Evolutionary conservation across 306 rosid species (phyloP).

Genomic region (Prunus padus): DNA sequence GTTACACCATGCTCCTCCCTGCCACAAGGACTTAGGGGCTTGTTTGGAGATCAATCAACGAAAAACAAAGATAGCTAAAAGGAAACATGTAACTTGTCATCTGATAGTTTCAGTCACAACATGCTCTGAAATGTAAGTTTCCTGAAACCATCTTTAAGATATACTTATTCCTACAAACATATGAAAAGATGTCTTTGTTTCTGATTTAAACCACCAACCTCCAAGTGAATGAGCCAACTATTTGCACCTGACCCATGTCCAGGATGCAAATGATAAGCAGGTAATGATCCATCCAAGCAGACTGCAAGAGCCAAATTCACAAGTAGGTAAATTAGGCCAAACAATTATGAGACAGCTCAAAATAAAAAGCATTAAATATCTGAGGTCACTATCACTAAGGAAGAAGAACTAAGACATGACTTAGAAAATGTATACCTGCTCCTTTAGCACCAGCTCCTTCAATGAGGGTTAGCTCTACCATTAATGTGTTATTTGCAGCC

Average conservation of each 20-base stretch:
- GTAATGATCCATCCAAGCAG: constrained; percentile 92
- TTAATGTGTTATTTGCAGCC: constrained; percentile 25
- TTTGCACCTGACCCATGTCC: constrained; percentile 83
- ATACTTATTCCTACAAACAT: too few relatives aligned
- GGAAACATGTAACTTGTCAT: neutral
- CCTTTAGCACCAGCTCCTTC: constrained; percentile 61
- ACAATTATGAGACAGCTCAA: constrained; percentile 14
- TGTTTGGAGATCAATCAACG: neutral
- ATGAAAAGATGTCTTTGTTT: too few relatives aligned
- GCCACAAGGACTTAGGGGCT: constrained; percentile 26
- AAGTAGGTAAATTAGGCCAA: neutral
- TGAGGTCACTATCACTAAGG: neutral
- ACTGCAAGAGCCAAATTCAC: constrained; percentile 41
- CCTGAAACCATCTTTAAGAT: too few relatives aligned
- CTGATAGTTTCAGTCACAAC: neutral
- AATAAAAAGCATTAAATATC: neutral
- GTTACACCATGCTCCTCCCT: constrained; percentile 96
- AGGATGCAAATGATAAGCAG: constrained; percentile 74
- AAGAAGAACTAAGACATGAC: neutral
- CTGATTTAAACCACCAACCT: constrained; percentile 48
- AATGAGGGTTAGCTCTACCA: constrained; percentile 80
- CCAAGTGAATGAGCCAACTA: constrained; percentile 84
- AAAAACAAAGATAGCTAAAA: neutral
- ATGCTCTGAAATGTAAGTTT: neutral
- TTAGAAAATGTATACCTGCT: constrained; percentile 51